Conservation (phyloP, 805 yeast genomes). For the Kodamaea sagamina region DNA sequence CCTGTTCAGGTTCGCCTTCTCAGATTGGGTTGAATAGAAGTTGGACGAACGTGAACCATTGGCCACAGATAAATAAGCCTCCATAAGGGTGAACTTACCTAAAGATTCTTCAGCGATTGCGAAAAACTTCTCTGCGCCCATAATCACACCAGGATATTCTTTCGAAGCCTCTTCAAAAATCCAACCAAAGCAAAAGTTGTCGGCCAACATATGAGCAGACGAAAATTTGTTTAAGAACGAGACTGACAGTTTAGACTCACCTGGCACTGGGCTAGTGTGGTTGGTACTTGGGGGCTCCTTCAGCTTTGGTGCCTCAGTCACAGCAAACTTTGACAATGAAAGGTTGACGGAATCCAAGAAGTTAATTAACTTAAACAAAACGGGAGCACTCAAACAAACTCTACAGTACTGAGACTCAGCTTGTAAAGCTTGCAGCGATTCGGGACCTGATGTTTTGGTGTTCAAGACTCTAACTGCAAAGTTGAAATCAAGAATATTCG, state of each 20-base stretch:
- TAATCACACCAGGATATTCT: constrained; percentile 66
- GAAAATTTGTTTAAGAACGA: constrained; percentile 32
- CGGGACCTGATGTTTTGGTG: constrained; percentile 19
- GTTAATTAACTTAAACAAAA: constrained; percentile 43
- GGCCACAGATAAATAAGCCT: constrained; percentile 72
- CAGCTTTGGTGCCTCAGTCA: not conserved
- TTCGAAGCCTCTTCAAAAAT: constrained; percentile 52
- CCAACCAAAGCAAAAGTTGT: constrained; percentile 79
- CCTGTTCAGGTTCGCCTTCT: constrained; percentile 52
- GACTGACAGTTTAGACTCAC: not conserved
- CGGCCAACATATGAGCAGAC: constrained; percentile 59
- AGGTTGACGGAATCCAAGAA: constrained; percentile 27
- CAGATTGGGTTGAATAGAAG: constrained; percentile 50
- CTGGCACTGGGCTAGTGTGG: not conserved
- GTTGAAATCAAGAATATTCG: constrained; percentile 46
- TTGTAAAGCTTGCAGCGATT: constrained; percentile 47
- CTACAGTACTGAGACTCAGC: constrained; percentile 61
- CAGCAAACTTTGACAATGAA: not conserved
- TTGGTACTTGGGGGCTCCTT: no score
- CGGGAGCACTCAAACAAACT: constrained; percentile 55
- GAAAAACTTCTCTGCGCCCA: constrained; percentile 75
- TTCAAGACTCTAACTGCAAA: constrained; percentile 47
- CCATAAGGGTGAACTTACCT: constrained; percentile 69
- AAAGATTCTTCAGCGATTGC: constrained; percentile 59
- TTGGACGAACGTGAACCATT: constrained; percentile 54